phyloP scores from a whole-genome alignment of 257 asterid species.

The Striga asiatica region DNA sequence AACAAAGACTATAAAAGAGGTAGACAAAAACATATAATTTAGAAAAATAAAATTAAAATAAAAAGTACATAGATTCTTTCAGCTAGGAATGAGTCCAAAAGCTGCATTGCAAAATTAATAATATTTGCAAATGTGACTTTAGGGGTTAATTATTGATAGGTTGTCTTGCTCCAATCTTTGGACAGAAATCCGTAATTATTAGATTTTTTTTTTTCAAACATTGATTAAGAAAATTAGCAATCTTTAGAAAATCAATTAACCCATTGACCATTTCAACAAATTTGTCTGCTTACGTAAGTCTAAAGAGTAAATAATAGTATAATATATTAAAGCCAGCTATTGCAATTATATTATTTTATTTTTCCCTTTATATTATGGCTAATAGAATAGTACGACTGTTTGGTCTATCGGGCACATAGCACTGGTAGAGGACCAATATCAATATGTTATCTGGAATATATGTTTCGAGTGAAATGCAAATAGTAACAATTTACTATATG shows the following conservation, averaged over 20 bases:
- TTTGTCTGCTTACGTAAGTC: slow-evolving; percentile 24
- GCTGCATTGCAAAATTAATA: background rate
- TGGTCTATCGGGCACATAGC: no score
- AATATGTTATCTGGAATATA: no score
- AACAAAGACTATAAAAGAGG: background rate
- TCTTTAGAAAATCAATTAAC: slow-evolving; percentile 15
- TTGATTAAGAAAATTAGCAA: background rate
- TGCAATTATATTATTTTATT: background rate
- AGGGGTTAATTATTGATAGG: slow-evolving; percentile 13
- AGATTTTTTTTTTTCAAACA: background rate
- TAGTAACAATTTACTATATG: no score
- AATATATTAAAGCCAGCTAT: slow-evolving; percentile 24
- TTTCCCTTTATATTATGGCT: no score
- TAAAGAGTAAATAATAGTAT: background rate
- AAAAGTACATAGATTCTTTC: slow-evolving; percentile 12
- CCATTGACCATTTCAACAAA: slow-evolving; percentile 42
- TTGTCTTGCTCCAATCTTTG: slow-evolving; percentile 18
- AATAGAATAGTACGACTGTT: no score
- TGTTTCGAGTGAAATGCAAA: no score
- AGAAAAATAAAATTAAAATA: background rate
- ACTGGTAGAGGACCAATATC: no score
- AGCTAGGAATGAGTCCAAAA: slow-evolving; percentile 22
- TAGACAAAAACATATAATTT: background rate
- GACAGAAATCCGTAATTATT: slow-evolving; percentile 22
- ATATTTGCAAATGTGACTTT: background rate